Percentiles rank a stretch among this genome's conserved stretches.
These are phyloP conservation scores for Calocybe cyanea DNA, from an alignment of 768 basidiomycete species.

Conservation along the genomic window DNA sequence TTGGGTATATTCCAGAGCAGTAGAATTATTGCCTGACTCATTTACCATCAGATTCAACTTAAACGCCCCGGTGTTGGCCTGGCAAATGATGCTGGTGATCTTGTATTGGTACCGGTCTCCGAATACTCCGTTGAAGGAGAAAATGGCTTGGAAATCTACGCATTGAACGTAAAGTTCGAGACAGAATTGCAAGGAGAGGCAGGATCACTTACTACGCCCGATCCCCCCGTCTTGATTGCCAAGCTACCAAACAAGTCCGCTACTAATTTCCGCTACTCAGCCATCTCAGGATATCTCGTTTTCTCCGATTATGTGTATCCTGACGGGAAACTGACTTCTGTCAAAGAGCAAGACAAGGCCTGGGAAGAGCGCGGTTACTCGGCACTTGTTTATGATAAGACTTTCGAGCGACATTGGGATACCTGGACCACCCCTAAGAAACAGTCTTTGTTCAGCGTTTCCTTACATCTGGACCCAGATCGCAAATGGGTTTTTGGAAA, in stretches of 20 bases:
- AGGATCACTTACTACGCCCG: conserved; percentile 28
- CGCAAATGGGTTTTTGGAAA: conserved; percentile 51
- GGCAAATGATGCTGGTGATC: conserved; percentile 65
- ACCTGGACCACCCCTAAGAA: conserved; percentile 72
- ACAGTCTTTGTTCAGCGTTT: conserved; percentile 68
- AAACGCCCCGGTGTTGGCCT: conserved; percentile 62
- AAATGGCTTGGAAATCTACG: conserved; percentile 56
- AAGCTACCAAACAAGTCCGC: conserved; percentile 66
- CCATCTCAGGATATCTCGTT: conserved; percentile 57
- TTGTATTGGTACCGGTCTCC: conserved; percentile 63
- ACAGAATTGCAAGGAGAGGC: conserved; percentile 21
- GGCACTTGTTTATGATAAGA: conserved; percentile 66
- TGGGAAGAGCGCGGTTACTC: conserved; percentile 72
- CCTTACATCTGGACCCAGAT: conserved; percentile 43
- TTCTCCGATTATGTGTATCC: conserved; percentile 84
- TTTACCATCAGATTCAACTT: conserved; percentile 43
- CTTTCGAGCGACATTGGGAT: conserved; percentile 78
- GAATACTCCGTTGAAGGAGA: conserved; percentile 63
- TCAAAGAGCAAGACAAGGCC: conserved; percentile 64
- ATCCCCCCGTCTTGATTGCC: conserved; percentile 49
- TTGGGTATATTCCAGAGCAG: conserved; percentile 11
- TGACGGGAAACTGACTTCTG: conserved; percentile 68
- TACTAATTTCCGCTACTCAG: conserved; percentile 66
- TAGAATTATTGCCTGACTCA: neutral
- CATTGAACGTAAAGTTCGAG: conserved; percentile 49